Evolutionary conservation across 2,329 filamentous ascomycete genomes (phyloP).

Genomic region (Talaromyces rugulosus): DNA sequence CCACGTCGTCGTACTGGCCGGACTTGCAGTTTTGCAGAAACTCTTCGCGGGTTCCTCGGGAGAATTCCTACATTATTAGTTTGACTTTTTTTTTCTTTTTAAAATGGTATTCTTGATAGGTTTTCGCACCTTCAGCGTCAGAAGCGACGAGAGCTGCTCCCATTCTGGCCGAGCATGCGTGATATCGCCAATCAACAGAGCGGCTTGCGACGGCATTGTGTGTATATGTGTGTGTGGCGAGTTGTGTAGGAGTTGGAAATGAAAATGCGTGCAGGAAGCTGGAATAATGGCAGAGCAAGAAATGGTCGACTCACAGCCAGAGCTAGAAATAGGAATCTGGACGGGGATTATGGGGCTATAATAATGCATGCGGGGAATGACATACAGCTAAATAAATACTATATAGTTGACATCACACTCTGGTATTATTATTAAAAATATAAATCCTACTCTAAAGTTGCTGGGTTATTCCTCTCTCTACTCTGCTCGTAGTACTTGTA

Average conservation of each 20-base stretch:
- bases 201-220: slow-evolving; percentile 34
- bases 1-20: slow-evolving; percentile 53
- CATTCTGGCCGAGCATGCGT: slow-evolving; percentile 41
- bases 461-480: neutral
- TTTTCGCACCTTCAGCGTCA: slow-evolving; percentile 36
- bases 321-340: neutral
- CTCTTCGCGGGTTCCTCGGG: slow-evolving; percentile 49
- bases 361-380: neutral
- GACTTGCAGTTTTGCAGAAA: slow-evolving; percentile 53
- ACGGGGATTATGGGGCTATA: neutral
- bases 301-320: neutral
- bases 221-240: neutral
- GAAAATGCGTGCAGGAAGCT: neutral
- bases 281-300: neutral
- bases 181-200: slow-evolving; percentile 44
- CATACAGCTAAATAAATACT: neutral
- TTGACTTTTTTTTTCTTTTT: neutral
- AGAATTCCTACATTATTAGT: slow-evolving; percentile 44
- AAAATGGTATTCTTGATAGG: no score
- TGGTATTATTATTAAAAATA: no score
- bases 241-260: neutral
- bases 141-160: slow-evolving; percentile 36
- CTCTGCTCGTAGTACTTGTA: neutral
- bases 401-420: no score
- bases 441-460: neutral